phyloP scores from a whole-genome alignment of 1,139 yeast genomes.

The Insectozyma bohioensis region DNA sequence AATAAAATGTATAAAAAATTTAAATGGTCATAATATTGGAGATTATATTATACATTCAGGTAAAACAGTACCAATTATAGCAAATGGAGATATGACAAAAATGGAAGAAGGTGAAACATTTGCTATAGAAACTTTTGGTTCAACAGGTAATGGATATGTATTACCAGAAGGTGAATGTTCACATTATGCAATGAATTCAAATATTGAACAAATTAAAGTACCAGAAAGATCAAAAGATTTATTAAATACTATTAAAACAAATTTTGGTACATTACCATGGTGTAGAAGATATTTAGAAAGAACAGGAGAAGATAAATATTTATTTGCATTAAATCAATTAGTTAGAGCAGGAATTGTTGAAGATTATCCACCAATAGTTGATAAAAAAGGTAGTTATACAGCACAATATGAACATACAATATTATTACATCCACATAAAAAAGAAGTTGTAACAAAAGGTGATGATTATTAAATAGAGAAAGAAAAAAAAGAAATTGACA shows the following conservation, averaged over 20 bases:
- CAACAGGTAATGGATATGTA: constrained; percentile 94
- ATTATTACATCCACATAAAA: constrained; percentile 82
- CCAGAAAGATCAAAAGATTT: constrained; percentile 70
- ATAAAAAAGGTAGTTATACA: constrained; percentile 80
- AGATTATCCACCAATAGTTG: constrained; percentile 96
- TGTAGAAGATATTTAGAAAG: constrained; percentile 94
- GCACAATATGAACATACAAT: constrained; percentile 97
- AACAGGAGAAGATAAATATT: constrained; percentile 86
- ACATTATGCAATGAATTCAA: constrained; percentile 74
- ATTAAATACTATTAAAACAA: constrained; percentile 65
- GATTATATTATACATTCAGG: constrained; percentile 90
- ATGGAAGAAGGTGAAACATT: constrained; percentile 99
- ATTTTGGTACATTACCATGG: constrained; percentile 94
- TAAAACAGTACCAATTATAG: constrained; percentile 93
- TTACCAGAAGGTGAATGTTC: constrained; percentile 88
- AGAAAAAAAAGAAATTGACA: too few species aligned
- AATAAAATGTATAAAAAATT: constrained; percentile 83
- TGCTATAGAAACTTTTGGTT: constrained; percentile 97
- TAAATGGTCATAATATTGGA: constrained; percentile 91
- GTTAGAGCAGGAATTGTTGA: constrained; percentile 85
- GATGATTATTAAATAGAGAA: constrained; percentile 71
- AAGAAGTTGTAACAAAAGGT: constrained; percentile 94
- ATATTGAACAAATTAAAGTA: constrained; percentile 40
- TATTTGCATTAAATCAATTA: constrained; percentile 83
- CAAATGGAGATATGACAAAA: constrained; percentile 89